Percentiles rank a stretch among this genome's conserved stretches.
Evolutionary conservation across 768 basidiomycete species (phyloP).

Genomic region (Amanita jacksonii): DNA sequence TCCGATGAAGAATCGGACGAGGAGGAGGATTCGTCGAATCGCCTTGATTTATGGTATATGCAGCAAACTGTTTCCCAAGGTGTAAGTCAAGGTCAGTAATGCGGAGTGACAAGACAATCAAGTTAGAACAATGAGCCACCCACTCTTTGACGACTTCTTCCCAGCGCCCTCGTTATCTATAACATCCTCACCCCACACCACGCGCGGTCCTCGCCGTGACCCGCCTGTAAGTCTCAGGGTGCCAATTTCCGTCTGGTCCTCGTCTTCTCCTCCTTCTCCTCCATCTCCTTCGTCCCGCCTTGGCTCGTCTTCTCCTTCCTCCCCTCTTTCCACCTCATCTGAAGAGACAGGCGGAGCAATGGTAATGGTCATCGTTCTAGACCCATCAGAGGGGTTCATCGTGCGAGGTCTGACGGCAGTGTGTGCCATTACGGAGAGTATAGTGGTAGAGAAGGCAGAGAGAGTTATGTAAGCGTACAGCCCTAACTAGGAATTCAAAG

Average conservation of each 20-base stretch:
- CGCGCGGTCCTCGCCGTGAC: constrained; percentile 36
- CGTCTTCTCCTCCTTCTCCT: constrained; percentile 13
- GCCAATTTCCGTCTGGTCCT: no score
- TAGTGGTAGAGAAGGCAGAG: no score
- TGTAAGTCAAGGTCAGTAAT: not conserved
- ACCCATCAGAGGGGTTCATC: constrained; percentile 39
- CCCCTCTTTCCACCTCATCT: no score
- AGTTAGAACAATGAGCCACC: constrained; percentile 15
- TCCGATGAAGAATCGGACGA: constrained; percentile 46
- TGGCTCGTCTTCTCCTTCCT: constrained; percentile 9
- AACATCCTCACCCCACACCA: constrained; percentile 78
- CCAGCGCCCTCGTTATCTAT: constrained; percentile 89
- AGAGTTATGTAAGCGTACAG: no score
- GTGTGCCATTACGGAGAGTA: no score
- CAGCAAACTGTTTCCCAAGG: constrained; percentile 63
- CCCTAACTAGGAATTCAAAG: no score
- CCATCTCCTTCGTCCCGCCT: constrained; percentile 11
- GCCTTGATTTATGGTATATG: constrained; percentile 79
- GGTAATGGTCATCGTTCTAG: constrained; percentile 43
- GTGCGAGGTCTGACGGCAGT: no score
- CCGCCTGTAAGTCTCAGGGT: constrained; percentile 53
- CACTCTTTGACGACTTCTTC: constrained; percentile 91
- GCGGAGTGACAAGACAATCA: no score
- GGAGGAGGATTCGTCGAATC: constrained; percentile 77
- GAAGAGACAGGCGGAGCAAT: constrained; percentile 19